Evolutionary conservation across 169 alveolate species (phyloP).

Genomic region (Perkinsus marinus): DNA sequence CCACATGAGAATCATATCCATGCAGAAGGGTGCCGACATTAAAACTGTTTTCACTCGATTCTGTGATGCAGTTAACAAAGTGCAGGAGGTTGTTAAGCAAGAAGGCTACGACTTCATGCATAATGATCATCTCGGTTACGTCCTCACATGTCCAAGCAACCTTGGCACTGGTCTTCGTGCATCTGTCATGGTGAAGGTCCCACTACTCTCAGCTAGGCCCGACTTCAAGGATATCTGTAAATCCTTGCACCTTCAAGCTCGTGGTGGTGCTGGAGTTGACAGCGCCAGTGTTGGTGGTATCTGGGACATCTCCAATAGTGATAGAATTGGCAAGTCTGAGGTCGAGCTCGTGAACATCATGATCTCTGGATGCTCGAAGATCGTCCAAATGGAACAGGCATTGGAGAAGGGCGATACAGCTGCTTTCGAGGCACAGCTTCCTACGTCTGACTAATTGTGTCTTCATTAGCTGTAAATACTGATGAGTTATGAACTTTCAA

Average conservation of each 20-base stretch:
- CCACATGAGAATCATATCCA: constrained; percentile 32
- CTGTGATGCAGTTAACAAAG: constrained; percentile 11
- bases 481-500: neutral
- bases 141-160: constrained; percentile 34
- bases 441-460: neutral
- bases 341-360: constrained; percentile 13
- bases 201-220: constrained; percentile 1
- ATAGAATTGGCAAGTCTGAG: constrained; percentile 6
- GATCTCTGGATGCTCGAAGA: neutral
- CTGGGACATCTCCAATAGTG: constrained; percentile 8
- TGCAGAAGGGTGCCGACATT: constrained; percentile 36
- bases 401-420: neutral
- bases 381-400: constrained; percentile 6
- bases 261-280: constrained; percentile 11
- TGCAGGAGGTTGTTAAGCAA: constrained; percentile 19
- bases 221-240: neutral
- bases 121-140: constrained; percentile 14
- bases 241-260: neutral
- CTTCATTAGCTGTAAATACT: neutral
- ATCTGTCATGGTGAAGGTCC: constrained; percentile 24
- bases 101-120: constrained; percentile 15
- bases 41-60: constrained; percentile 31
- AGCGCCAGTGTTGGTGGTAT: neutral
- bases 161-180: constrained; percentile 43
- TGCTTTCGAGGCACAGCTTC: neutral